Evolutionary conservation across 768 basidiomycete genomes (phyloP).

Genomic region (Leccinellum rugosiceps): DNA sequence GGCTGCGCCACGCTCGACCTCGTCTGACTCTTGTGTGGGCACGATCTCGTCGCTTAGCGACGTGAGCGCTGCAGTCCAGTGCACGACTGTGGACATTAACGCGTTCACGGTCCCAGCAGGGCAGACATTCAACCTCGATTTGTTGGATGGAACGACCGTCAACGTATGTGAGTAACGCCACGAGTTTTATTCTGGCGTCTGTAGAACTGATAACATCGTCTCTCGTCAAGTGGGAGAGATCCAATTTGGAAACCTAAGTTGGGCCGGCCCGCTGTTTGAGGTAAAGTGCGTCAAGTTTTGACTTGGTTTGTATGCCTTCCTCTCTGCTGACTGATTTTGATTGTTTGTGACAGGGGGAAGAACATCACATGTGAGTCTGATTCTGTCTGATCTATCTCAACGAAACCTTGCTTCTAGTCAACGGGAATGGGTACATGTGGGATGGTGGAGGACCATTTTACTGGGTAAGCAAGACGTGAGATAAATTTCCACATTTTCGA

Average conservation of each 20-base stretch:
- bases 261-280: constrained; percentile 54
- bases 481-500: background rate
- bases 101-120: constrained; percentile 56
- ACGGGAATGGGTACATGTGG: constrained; percentile 41
- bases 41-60: constrained; percentile 51
- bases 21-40: constrained; percentile 36
- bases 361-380: constrained; percentile 42
- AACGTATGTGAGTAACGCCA: constrained; percentile 45
- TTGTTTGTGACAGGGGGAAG: constrained; percentile 35
- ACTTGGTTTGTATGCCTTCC: background rate
- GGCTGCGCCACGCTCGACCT: constrained; percentile 4
- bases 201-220: background rate
- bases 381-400: background rate
- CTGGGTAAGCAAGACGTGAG: constrained; percentile 31
- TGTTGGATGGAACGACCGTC: constrained; percentile 49
- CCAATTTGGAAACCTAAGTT: constrained; percentile 48
- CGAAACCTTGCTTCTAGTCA: constrained; percentile 12
- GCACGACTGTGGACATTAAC: constrained; percentile 56
- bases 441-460: constrained; percentile 42
- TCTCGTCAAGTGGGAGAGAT: constrained; percentile 48
- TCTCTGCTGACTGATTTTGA: background rate
- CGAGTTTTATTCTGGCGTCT: background rate
- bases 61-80: constrained; percentile 48
- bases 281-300: constrained; percentile 37
- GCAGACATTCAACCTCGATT: constrained; percentile 43